A percentile compares a stretch with the other conserved stretches of the same genome.
Evolutionary conservation across 768 basidiomycete species (phyloP).

Genomic region (Trametes elegans): DNA sequence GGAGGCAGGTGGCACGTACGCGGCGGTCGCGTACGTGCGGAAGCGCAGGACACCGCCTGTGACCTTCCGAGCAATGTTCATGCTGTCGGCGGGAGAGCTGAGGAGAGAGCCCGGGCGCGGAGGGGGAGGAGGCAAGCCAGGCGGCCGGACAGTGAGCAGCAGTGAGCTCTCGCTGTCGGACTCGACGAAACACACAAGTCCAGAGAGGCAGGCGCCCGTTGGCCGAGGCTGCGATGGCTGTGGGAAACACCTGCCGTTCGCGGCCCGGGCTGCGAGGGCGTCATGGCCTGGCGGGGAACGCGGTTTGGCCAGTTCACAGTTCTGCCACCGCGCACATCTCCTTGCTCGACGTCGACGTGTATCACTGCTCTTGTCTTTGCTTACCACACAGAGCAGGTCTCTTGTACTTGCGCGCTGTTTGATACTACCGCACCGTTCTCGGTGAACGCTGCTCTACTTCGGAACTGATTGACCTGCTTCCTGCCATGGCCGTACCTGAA

Average conservation of each 20-base stretch:
- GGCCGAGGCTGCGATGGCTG: background rate
- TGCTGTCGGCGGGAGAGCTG: background rate
- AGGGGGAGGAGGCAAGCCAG: slow-evolving; percentile 2
- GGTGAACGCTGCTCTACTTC: background rate
- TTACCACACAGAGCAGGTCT: slow-evolving; percentile 12
- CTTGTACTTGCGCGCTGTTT: background rate
- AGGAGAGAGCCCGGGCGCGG: background rate
- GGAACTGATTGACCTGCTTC: background rate
- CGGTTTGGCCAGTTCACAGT: background rate
- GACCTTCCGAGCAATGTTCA: slow-evolving; percentile 19
- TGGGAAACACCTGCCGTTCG: slow-evolving; percentile 19
- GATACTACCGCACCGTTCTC: background rate
- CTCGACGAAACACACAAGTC: slow-evolving; percentile 10
- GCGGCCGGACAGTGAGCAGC: too few species aligned
- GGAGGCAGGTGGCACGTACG: slow-evolving; percentile 32
- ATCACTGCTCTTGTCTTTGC: background rate
- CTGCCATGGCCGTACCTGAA: slow-evolving; percentile 37
- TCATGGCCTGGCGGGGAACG: slow-evolving; percentile 11
- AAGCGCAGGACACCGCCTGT: slow-evolving; percentile 12
- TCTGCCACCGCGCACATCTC: slow-evolving; percentile 2
- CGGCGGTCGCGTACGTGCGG: slow-evolving; percentile 24
- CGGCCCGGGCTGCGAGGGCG: slow-evolving; percentile 1
- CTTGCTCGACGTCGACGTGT: background rate
- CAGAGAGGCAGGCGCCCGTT: slow-evolving; percentile 4
- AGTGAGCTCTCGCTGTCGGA: too few species aligned